Percentiles rank a stretch among this genome's conserved stretches.
These are phyloP conservation scores for Cyclospora cayetanensis DNA, from an alignment of 169 alveolate species.

Conservation along the genomic window DNA sequence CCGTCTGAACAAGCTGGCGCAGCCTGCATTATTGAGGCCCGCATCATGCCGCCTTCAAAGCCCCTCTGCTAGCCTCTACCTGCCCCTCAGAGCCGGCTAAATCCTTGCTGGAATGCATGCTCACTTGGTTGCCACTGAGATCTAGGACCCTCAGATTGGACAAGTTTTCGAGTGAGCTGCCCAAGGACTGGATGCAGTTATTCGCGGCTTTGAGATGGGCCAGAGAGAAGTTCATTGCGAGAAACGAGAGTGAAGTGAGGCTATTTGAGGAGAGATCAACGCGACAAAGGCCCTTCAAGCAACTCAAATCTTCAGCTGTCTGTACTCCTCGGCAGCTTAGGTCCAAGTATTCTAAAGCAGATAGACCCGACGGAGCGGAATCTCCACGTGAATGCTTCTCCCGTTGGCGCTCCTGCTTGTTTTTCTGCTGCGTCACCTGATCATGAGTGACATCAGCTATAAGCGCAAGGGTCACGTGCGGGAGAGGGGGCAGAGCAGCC, in stretches of 20 bases:
- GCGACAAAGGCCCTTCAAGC: neutral
- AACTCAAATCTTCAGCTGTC: neutral
- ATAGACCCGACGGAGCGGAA: neutral
- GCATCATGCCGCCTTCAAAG: no score
- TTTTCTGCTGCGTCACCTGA: neutral
- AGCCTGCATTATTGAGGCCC: no score
- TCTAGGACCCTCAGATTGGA: neutral
- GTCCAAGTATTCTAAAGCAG: neutral
- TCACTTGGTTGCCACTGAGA: neutral
- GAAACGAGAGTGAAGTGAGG: neutral
- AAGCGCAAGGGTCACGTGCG: constrained; percentile 6
- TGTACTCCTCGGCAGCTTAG: neutral
- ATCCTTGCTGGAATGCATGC: no score
- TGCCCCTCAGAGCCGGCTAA: no score
- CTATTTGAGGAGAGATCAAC: neutral
- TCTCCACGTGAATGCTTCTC: neutral
- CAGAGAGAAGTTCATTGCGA: neutral
- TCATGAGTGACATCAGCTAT: neutral
- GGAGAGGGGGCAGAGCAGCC: neutral
- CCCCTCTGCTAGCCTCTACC: no score
- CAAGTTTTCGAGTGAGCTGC: neutral
- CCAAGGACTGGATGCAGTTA: neutral
- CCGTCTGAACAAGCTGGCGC: no score
- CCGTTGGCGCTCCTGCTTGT: neutral
- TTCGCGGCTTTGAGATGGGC: neutral